These are phyloP conservation scores for Tetracladium maxilliforme DNA, from an alignment of 2,329 filamentous ascomycete genomes.

Conservation along the genomic window DNA sequence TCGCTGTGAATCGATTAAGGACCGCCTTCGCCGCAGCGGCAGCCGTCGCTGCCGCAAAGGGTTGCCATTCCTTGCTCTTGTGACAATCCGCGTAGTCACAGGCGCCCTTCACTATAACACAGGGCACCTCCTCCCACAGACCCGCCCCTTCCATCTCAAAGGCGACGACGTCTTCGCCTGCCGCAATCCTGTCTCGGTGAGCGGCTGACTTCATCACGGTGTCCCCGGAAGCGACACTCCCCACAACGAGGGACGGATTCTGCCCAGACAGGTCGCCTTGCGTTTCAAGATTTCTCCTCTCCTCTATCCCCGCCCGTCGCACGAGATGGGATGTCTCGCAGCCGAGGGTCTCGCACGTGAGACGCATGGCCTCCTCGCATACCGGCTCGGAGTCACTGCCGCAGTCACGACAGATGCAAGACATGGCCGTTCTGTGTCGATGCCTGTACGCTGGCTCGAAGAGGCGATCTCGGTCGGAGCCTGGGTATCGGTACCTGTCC, in stretches of 20 bases:
- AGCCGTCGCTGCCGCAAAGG: conserved; percentile 16
- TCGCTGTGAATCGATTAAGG: too few species aligned
- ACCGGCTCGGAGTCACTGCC: not conserved
- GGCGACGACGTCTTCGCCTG: conserved; percentile 2
- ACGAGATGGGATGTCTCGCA: not conserved
- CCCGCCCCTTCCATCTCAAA: conserved; percentile 18
- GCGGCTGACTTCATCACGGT: conserved; percentile 5
- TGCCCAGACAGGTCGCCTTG: too few species aligned
- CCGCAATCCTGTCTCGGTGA: conserved; percentile 4
- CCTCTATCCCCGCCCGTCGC: not conserved
- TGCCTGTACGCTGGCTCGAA: not conserved
- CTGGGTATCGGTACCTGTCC: not conserved
- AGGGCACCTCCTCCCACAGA: conserved; percentile 14
- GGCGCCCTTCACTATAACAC: conserved; percentile 22
- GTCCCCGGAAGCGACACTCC: conserved; percentile 15
- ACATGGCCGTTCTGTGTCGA: too few species aligned
- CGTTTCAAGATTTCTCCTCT: too few species aligned
- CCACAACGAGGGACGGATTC: conserved; percentile 18
- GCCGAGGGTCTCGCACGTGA: not conserved
- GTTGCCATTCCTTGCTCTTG: conserved; percentile 20
- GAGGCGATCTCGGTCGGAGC: not conserved
- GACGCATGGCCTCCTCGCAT: not conserved
- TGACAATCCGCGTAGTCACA: conserved; percentile 24
- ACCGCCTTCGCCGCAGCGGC: conserved; percentile 12
- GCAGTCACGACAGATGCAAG: conserved; percentile 1